These are phyloP conservation scores for Aureobasidium sp. DNA, from an alignment of 2,329 filamentous ascomycete genomes.

Conservation along the genomic window DNA sequence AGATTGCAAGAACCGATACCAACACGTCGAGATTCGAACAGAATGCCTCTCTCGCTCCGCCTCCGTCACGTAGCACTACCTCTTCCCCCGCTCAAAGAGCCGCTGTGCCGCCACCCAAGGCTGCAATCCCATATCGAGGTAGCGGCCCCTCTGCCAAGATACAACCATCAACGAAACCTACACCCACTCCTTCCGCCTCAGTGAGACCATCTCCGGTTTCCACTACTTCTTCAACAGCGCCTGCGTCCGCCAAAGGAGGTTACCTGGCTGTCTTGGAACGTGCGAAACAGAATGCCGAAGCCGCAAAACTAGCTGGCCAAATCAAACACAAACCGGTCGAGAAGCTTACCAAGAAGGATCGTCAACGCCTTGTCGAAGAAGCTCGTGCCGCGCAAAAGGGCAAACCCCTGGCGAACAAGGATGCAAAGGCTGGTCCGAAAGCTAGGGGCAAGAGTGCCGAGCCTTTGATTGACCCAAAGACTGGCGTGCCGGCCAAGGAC, in stretches of 20 bases:
- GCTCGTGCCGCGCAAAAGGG: constrained; percentile 36
- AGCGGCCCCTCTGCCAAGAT: constrained; percentile 14
- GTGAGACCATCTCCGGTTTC: constrained; percentile 2
- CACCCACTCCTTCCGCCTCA: constrained; percentile 17
- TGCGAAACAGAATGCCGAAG: constrained; percentile 56
- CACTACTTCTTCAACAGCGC: constrained; percentile 18
- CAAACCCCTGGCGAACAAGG: constrained; percentile 27
- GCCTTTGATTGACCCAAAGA: constrained; percentile 15
- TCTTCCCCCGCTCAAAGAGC: constrained; percentile 14
- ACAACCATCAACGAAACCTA: constrained; percentile 14
- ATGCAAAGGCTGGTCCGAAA: constrained; percentile 17
- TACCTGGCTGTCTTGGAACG: constrained; percentile 67
- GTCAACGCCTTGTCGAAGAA: constrained; percentile 28
- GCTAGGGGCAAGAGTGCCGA: constrained; percentile 26
- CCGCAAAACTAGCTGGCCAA: constrained; percentile 50
- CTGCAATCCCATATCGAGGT: constrained; percentile 13
- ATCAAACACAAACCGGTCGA: constrained; percentile 69
- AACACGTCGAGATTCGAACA: constrained; percentile 24
- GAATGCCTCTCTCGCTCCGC: constrained; percentile 22
- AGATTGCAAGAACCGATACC: constrained; percentile 25
- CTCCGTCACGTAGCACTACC: constrained; percentile 17
- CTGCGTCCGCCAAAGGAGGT: constrained; percentile 56
- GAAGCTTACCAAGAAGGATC: constrained; percentile 51
- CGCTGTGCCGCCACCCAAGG: constrained; percentile 11
- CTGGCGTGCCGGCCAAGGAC: constrained; percentile 24